Percentiles rank a stretch among this genome's conserved stretches.
Evolutionary conservation across 2,329 filamentous ascomycete species (phyloP).

Genomic region (Stenocarpella maydis): DNA sequence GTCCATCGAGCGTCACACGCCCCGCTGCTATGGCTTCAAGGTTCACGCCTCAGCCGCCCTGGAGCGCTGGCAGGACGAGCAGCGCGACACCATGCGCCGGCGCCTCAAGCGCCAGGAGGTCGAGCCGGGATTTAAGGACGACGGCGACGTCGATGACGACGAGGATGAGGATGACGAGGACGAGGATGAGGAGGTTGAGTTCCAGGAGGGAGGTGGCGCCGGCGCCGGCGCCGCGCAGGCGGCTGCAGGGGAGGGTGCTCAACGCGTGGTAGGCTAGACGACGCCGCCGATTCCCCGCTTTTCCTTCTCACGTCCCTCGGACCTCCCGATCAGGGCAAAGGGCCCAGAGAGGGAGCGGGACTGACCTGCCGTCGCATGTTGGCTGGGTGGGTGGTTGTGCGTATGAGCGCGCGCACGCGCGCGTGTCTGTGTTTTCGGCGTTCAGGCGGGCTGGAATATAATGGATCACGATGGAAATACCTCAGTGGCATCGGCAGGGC

Average conservation of each 20-base stretch:
- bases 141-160: slow-evolving; percentile 64
- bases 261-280: slow-evolving; percentile 16
- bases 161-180: slow-evolving; percentile 72
- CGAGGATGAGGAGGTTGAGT: slow-evolving; percentile 54
- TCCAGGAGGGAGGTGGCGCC: slow-evolving; percentile 42
- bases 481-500: slow-evolving; percentile 27
- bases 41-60: slow-evolving; percentile 90
- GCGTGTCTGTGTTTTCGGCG: background rate
- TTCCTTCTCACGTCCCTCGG: background rate
- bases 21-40: slow-evolving; percentile 92
- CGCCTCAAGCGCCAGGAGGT: slow-evolving; percentile 76
- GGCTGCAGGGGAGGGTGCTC: slow-evolving; percentile 14
- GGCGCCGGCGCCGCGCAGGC: background rate
- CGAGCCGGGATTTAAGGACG: slow-evolving; percentile 81
- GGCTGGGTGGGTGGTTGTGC: background rate
- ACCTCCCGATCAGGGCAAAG: background rate
- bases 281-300: background rate
- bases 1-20: slow-evolving; percentile 84
- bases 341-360: background rate
- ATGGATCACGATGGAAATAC: slow-evolving; percentile 27
- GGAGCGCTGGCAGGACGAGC: slow-evolving; percentile 87
- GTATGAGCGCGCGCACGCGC: background rate
- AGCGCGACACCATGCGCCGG: slow-evolving; percentile 82
- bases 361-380: background rate
- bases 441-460: slow-evolving; percentile 23